Percentiles rank a stretch among this genome's conserved stretches.
Evolutionary conservation across 2,329 filamentous ascomycete genomes (phyloP).

Genomic region (Shiraia sp.): DNA sequence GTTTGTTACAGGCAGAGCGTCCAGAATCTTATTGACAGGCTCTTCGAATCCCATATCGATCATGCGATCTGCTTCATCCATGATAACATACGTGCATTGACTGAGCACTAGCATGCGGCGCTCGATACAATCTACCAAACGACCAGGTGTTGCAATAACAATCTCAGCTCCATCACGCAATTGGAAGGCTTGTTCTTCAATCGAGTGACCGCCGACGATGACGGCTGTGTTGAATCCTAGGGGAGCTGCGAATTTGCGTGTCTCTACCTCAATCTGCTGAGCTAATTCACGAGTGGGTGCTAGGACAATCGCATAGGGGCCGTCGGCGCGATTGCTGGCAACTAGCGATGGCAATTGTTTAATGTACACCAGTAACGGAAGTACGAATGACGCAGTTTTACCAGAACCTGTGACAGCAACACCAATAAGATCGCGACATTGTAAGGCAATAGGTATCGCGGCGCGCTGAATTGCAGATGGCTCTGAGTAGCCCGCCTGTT

Average conservation of each 20-base stretch:
- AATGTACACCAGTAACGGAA: constrained; percentile 93
- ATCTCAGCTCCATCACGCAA: constrained; percentile 94
- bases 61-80: constrained; percentile 99
- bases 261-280: constrained; percentile 95
- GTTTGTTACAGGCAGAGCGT: constrained; percentile 87
- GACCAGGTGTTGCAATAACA: constrained; percentile 96
- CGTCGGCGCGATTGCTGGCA: constrained; percentile 87
- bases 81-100: constrained; percentile 98
- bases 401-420: constrained; percentile 97
- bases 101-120: constrained; percentile 85
- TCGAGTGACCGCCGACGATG: constrained; percentile 94
- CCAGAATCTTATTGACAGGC: constrained; percentile 94
- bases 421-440: constrained; percentile 94
- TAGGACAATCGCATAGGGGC: constrained; percentile 94
- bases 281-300: constrained; percentile 96
- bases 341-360: constrained; percentile 83
- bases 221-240: constrained; percentile 94
- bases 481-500: constrained; percentile 85
- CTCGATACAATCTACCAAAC: constrained; percentile 96
- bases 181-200: constrained; percentile 91
- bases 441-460: constrained; percentile 91
- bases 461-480: constrained; percentile 91
- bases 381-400: constrained; percentile 93
- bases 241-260: constrained; percentile 86
- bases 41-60: constrained; percentile 98